Evolutionary conservation across 371 early-diverging fungal genomes (phyloP).

Genomic region (Parasitella parasitica): DNA sequence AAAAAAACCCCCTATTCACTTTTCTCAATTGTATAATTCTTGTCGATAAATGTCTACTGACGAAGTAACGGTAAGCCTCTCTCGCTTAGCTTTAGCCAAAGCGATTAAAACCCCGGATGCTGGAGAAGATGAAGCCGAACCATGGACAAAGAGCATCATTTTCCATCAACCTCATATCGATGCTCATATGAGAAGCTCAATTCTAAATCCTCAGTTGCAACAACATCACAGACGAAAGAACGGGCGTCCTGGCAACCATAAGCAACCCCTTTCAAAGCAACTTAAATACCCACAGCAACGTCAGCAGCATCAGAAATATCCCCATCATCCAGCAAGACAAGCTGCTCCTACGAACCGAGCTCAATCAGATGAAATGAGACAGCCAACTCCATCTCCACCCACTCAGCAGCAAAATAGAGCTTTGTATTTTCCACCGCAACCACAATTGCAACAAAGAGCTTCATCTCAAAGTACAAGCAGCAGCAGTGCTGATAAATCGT

Average conservation of each 20-base stretch:
- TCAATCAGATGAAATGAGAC: slow-evolving; percentile 15
- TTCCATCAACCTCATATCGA: slow-evolving; percentile 50
- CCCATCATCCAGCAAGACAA: neutral
- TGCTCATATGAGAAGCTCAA: slow-evolving; percentile 31
- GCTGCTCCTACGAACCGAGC: slow-evolving; percentile 12
- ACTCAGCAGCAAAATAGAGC: slow-evolving; percentile 6
- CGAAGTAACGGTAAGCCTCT: slow-evolving; percentile 45
- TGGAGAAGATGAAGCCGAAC: slow-evolving; percentile 26
- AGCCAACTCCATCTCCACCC: neutral
- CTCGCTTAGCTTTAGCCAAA: slow-evolving; percentile 35
- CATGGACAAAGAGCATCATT: slow-evolving; percentile 49
- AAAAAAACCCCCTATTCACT: neutral
- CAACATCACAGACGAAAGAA: slow-evolving; percentile 4
- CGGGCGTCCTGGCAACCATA: neutral
- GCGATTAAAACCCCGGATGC: slow-evolving; percentile 47
- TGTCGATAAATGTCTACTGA: slow-evolving; percentile 31
- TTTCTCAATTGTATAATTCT: neutral
- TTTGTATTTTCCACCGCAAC: neutral
- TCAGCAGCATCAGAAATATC: slow-evolving; percentile 2
- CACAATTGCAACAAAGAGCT: slow-evolving; percentile 1
- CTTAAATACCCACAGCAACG: slow-evolving; percentile 13
- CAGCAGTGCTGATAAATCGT: slow-evolving; percentile 4
- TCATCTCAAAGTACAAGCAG: slow-evolving; percentile 9
- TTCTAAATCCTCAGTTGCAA: slow-evolving; percentile 21
- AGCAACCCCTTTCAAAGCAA: slow-evolving; percentile 10